Percentiles rank a stretch among this genome's conserved stretches.
Evolutionary conservation across 2,329 filamentous ascomycete genomes (phyloP).

Genomic region (Beauveria medogensis): DNA sequence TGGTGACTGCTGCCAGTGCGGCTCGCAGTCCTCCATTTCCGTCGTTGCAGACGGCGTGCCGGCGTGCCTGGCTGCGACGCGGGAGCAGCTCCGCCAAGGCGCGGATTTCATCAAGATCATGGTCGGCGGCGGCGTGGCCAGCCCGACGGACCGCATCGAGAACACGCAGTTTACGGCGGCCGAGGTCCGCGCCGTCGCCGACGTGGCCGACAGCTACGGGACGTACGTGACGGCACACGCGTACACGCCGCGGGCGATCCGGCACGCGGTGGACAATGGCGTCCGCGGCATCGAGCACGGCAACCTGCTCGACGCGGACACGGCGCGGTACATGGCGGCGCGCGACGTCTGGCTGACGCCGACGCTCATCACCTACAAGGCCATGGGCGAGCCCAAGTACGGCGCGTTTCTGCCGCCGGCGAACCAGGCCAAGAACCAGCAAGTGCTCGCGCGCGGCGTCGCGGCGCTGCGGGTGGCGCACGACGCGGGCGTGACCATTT

Average conservation of each 20-base stretch:
- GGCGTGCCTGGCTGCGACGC: slow-evolving; percentile 41
- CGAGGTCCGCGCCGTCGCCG: slow-evolving; percentile 47
- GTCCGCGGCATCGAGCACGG: slow-evolving; percentile 44
- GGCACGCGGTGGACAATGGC: slow-evolving; percentile 46
- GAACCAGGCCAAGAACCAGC: slow-evolving; percentile 40
- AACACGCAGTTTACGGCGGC: slow-evolving; percentile 48
- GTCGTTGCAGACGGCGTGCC: slow-evolving; percentile 46
- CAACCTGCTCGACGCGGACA: slow-evolving; percentile 34
- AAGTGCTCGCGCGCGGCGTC: slow-evolving; percentile 40
- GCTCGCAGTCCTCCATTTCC: slow-evolving; percentile 26
- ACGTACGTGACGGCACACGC: slow-evolving; percentile 51
- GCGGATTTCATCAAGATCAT: slow-evolving; percentile 58
- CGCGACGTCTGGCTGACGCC: slow-evolving; percentile 43
- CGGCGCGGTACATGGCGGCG: slow-evolving; percentile 41
- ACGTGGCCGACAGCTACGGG: slow-evolving; percentile 37
- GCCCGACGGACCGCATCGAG: slow-evolving; percentile 44
- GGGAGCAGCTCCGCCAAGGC: slow-evolving; percentile 47
- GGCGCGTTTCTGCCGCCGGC: slow-evolving; percentile 34
- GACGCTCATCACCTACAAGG: slow-evolving; percentile 44
- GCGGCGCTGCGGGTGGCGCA: slow-evolving; percentile 38
- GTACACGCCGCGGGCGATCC: slow-evolving; percentile 47
- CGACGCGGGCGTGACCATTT: slow-evolving; percentile 46
- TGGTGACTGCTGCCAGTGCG: slow-evolving; percentile 35
- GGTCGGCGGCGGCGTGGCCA: slow-evolving; percentile 48
- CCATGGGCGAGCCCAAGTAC: slow-evolving; percentile 37